Evolutionary conservation across 805 yeast species (phyloP).

Genomic region (Candida vaughaniae): DNA sequence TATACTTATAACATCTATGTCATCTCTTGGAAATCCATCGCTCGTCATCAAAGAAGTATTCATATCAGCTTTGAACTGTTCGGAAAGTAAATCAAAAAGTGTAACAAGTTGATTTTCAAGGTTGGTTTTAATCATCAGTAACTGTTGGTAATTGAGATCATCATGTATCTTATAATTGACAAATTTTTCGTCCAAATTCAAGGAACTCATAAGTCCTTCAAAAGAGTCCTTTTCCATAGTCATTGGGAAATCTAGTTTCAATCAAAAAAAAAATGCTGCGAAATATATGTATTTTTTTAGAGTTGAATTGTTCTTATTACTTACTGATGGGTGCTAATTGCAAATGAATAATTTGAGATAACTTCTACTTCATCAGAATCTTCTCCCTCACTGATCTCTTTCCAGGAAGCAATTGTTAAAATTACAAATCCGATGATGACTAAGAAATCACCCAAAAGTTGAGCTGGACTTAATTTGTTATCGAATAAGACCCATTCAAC

Average conservation of each 20-base stretch:
- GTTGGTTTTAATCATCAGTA: slow-evolving; percentile 8
- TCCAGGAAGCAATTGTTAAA: slow-evolving; percentile 65
- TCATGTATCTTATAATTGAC: slow-evolving; percentile 8
- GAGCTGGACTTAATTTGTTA: slow-evolving; percentile 51
- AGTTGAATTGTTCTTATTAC: no score
- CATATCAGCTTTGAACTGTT: slow-evolving; percentile 56
- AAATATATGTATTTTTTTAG: no score
- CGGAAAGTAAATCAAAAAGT: slow-evolving; percentile 42
- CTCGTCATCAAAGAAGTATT: slow-evolving; percentile 57
- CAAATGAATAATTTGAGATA: slow-evolving; percentile 42
- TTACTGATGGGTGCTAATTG: slow-evolving; percentile 26
- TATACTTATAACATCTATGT: slow-evolving; percentile 72
- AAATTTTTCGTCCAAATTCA: slow-evolving; percentile 12
- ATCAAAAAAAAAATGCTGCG: no score
- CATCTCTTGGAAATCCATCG: slow-evolving; percentile 86
- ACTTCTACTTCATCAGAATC: slow-evolving; percentile 42
- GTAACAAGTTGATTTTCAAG: slow-evolving; percentile 25
- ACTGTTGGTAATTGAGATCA: slow-evolving; percentile 14
- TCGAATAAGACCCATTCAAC: slow-evolving; percentile 72
- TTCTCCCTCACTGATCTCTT: slow-evolving; percentile 53
- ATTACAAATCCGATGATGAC: slow-evolving; percentile 69
- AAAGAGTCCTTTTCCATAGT: slow-evolving; percentile 13
- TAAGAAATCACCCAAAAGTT: slow-evolving; percentile 65
- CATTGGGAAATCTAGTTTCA: no score
- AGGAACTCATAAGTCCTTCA: slow-evolving; percentile 16